Conservation (phyloP, 345 rosid genomes). For the Citrus inodora region DNA sequence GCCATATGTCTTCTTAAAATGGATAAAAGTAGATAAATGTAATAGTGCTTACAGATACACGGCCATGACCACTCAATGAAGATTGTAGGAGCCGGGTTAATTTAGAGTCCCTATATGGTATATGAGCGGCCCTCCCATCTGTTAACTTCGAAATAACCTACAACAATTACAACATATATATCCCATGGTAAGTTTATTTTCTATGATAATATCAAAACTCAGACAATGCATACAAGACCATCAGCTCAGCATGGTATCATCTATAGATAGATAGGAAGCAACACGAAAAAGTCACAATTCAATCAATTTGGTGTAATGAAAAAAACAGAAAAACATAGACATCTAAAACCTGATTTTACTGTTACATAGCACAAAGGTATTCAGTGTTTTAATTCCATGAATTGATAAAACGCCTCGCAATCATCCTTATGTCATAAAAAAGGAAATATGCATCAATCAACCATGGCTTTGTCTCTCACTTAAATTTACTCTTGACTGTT, state of each 20-base stretch:
- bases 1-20: conserved; percentile 9
- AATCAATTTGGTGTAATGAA: not conserved
- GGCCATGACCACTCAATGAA: conserved; percentile 96
- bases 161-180: conserved; percentile 11
- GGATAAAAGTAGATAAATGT: not conserved
- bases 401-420: not conserved
- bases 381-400: not conserved
- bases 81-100: conserved; percentile 96
- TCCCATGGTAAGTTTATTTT: conserved; percentile 10
- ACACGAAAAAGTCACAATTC: not conserved
- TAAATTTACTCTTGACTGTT: not conserved
- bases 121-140: conserved; percentile 80
- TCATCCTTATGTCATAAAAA: not conserved
- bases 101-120: conserved; percentile 99
- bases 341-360: not conserved
- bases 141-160: conserved; percentile 99
- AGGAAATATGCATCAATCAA: not conserved
- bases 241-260: not conserved
- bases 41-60: conserved; percentile 82
- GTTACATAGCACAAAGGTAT: not conserved
- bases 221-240: not conserved
- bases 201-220: not conserved
- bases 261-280: not conserved
- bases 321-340: not conserved
- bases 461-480: not conserved